Conservation (phyloP, 345 rosid genomes). For the Pugionium cornutum region DNA sequence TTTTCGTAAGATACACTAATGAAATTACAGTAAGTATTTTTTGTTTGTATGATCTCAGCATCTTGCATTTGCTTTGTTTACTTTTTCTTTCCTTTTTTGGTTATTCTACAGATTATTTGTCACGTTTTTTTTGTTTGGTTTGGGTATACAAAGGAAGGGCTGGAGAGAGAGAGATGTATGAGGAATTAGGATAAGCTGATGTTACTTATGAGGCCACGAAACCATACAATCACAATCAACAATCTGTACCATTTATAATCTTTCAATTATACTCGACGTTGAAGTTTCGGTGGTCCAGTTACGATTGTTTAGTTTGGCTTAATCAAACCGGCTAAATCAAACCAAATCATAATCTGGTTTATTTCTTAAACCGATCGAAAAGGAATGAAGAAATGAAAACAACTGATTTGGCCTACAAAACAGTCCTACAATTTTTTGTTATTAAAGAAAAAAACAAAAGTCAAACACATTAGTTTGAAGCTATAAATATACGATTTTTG, state of each 20-base stretch:
- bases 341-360: not conserved
- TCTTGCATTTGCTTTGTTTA: slow-evolving; percentile 3
- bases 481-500: too few relatives aligned
- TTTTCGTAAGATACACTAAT: not conserved
- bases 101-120: not conserved
- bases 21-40: not conserved
- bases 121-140: slow-evolving; percentile 23
- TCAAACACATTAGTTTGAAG: too few relatives aligned
- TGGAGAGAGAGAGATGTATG: slow-evolving; percentile 10
- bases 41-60: not conserved
- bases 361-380: not conserved
- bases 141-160: slow-evolving; percentile 11
- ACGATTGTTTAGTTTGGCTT: slow-evolving; percentile 1
- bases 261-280: slow-evolving; percentile 22
- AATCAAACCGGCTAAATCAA: slow-evolving; percentile 15
- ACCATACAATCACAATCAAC: slow-evolving; percentile 36
- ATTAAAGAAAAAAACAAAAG: too few relatives aligned
- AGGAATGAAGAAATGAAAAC: not conserved
- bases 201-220: slow-evolving; percentile 34
- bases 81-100: not conserved
- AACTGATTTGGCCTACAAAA: slow-evolving; percentile 1
- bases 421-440: not conserved
- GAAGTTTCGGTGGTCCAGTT: slow-evolving; percentile 37
- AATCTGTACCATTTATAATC: slow-evolving; percentile 28
- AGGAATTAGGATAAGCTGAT: slow-evolving; percentile 34